phyloP scores from a whole-genome alignment of 2,329 filamentous ascomycete genomes.

The Colletotrichum camelliae region DNA sequence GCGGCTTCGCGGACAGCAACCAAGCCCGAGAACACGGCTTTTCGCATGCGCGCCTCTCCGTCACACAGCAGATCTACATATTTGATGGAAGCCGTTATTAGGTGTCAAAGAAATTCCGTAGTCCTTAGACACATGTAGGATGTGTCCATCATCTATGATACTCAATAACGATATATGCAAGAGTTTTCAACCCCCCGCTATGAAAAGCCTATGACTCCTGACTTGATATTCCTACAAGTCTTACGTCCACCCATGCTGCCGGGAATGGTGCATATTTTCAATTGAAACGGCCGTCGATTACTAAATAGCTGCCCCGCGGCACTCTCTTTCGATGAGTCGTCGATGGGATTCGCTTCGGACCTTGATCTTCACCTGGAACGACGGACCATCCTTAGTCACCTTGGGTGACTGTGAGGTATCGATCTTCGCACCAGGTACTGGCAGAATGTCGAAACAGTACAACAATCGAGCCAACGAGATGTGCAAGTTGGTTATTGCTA shows the following conservation, averaged over 20 bases:
- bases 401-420: background rate
- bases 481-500: background rate
- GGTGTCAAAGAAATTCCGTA: too few species aligned
- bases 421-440: background rate
- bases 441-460: background rate
- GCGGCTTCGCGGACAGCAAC: background rate
- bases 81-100: too few species aligned
- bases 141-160: too few species aligned
- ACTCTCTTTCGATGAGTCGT: background rate
- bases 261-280: accelerated
- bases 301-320: background rate
- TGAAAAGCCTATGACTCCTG: background rate
- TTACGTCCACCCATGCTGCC: too few species aligned
- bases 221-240: background rate
- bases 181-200: too few species aligned
- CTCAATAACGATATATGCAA: too few species aligned
- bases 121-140: too few species aligned
- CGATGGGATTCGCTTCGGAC: background rate
- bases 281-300: too few species aligned
- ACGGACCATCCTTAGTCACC: background rate
- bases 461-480: background rate
- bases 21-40: background rate
- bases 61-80: too few species aligned
- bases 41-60: too few species aligned
- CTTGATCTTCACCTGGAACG: background rate